A percentile compares a stretch with the other conserved stretches of the same genome.
phyloP scores from a whole-genome alignment of 2,329 filamentous ascomycete genomes.

The Alternaria longipes region DNA sequence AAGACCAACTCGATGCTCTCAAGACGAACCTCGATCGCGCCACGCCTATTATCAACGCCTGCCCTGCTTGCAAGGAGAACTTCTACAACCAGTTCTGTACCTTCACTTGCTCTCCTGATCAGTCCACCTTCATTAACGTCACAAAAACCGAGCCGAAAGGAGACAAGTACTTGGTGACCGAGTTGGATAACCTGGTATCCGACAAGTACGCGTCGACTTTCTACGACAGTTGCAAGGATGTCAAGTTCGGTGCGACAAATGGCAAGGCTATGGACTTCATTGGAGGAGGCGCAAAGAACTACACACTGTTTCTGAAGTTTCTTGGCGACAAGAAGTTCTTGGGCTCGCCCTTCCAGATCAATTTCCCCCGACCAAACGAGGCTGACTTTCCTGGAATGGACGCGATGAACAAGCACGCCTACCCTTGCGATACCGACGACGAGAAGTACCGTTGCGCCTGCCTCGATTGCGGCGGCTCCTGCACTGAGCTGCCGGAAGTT shows the following conservation, averaged over 20 bases:
- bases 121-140: conserved; percentile 94
- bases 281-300: conserved; percentile 92
- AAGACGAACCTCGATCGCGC: conserved; percentile 86
- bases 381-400: conserved; percentile 75
- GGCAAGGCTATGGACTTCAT: conserved; percentile 95
- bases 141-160: conserved; percentile 73
- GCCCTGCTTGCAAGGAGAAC: conserved; percentile 96
- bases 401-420: conserved; percentile 74
- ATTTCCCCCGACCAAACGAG: conserved; percentile 73
- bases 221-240: conserved; percentile 97
- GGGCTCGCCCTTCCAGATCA: conserved; percentile 97
- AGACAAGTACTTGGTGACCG: conserved; percentile 76
- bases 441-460: conserved; percentile 89
- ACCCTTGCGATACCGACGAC: conserved; percentile 90
- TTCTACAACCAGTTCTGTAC: conserved; percentile 99
- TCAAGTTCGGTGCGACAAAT: conserved; percentile 96
- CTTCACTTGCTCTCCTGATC: conserved; percentile 96
- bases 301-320: conserved; percentile 86
- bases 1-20: conserved; percentile 82
- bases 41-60: conserved; percentile 88
- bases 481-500: conserved; percentile 82
- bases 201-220: conserved; percentile 85
- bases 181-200: conserved; percentile 89
- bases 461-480: conserved; percentile 88
- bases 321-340: conserved; percentile 89